Evolutionary conservation across 129 eudicot genomes (phyloP), one percentile per base, ranked within the genome.

Genomic region (Erigeron canadensis): DNA sequence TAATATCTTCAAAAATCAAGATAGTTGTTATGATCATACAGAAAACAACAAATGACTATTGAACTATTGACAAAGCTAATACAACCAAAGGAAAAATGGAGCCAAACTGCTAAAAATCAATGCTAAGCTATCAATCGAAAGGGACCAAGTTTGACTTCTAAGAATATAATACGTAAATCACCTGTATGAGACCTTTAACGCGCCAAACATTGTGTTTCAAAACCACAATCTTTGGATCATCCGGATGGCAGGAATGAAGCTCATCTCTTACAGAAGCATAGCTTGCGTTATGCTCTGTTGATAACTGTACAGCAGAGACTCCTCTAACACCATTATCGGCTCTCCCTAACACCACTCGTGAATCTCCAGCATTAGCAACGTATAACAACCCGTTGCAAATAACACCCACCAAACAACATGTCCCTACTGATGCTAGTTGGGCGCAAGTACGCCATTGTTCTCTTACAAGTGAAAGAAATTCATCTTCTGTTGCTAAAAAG

Each of bases 121-220:
- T 17, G 19, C 28, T 13, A 53, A 22, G 19, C 28, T 53, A 53
- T 16, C 39, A 42, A 50, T 67, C 18, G 8, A 48, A 51, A 28
- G 16, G 6, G 65, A 64, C 54, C 45, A 55, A 10, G 65, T 21
- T 74, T 75, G 66, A 42, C 57, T 65, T 23, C 43, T 50, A 21
- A 10, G n/a, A 47, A 54, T 55, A 10, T 11, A 41, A 48, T 38
- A 50, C 38, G 47, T 44, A 71, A 54, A 18, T 64, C 76, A 93
- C 96, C 98, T 93, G 98, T 75, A 93, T 93, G 68, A 93, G 69
- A 45, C 98, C 98, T 86, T 93, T 93, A 28, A 93, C 98, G 17
- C 98, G 98, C 98, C 98, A 93, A 82, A 87, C 92, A 40, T 87
- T 85, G 75, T 85, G 98, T 75, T 87, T 93, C 22, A 81, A 78